Evolutionary conservation across 805 yeast genomes (phyloP), one percentile per base, ranked within the genome.

Genomic region (Candida alai): DNA sequence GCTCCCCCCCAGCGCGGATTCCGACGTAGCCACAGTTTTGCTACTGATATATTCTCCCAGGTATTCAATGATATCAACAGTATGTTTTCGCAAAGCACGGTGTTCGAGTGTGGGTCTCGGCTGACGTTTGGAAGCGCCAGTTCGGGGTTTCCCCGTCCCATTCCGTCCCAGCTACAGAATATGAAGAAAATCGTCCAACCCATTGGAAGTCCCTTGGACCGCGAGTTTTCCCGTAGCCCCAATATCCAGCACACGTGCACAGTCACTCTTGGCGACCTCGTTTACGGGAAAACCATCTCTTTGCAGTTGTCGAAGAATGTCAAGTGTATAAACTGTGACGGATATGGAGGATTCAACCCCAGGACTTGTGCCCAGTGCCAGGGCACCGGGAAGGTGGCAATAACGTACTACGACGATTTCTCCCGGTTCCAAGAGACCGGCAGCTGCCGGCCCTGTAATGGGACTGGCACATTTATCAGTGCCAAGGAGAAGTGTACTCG

Each of bases 191-290:
- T 40, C 8, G 44, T 48, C 2, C 41, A 52, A 35, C 62, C 65
- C 1, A 54, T 51, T 4, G 40, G 37, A 13, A 6, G 28, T 9
- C 34, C 39, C 9, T 39, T 28, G 17, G 33, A 32, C 14, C 28
- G 34, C 19, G 32, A 41, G 36, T 22, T 40, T 19, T 54, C 53
- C 10, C 65, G 58, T 27, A 81, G 83, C 5, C 68, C 68, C 14
- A 75, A 78, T 41, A 80, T 81, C 33, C 65, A 60, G 37, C 85
- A 81, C 49, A 63, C 67, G 6, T 61, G 78, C 31, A 58, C 61
- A 18, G 75, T 80, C 27, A 50, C 76, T 0, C 53, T 81, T 31
- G 67, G 61, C 5, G 86, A 81, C 34, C 59, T 80, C 39, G 79
- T 74, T 47, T 57, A 49, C 23, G 88, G 89, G 2, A 78, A 76